Base-by-base conservation (phyloP, 441 rosid genomes). In the Manihot esculenta region DNA sequence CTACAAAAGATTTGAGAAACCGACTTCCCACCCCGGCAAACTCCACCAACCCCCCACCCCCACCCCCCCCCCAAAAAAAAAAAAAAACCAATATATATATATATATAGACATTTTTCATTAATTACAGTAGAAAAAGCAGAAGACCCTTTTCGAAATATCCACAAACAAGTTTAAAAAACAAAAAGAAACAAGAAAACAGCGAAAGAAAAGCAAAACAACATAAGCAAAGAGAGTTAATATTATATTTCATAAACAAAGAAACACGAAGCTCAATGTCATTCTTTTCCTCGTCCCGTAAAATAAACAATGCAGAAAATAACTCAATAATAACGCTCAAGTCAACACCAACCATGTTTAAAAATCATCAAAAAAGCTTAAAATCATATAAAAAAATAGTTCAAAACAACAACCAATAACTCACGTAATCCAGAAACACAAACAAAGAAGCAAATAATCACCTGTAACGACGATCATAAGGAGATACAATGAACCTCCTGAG, bases 401-500 rank as follows among this genome's bases (percentile, higher is more conserved):
- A 45, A 38, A 64, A 57, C 49, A 41, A 33, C 60, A 62, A 45
- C 41, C 2, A n/a, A 55, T 21, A 64, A 68, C 21, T 4, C 18
- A 63, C 7, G 33, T 72, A 26, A 30, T 35, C 41, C 41, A 35
- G 41, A 21, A 30, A 24, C 58, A 24, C 7, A 58, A 50, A 11
- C 62, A 26, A n/a, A 7, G 11, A 35, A 51, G 47, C 48, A 12
- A 21, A 14, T 18, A 5, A 15, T 50, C 26, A 90, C 99, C 97
- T 91, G 87, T 91, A 95, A 63, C 85, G 88, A 27, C 77, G 97
- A 78, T 93, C 89, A 56, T 88, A 88, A 66, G 99, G 99, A 20
- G 97, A 95, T 14, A 95, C 5, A 51, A 85, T 78, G 80, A 77
- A 87, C 35, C 77, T 70, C 21, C 77, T 67, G 47, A 95, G 98